Percentiles rank a stretch among this genome's conserved stretches.
Conservation (phyloP, 2,329 filamentous ascomycete genomes). For the Fusarium verticillioides region DNA sequence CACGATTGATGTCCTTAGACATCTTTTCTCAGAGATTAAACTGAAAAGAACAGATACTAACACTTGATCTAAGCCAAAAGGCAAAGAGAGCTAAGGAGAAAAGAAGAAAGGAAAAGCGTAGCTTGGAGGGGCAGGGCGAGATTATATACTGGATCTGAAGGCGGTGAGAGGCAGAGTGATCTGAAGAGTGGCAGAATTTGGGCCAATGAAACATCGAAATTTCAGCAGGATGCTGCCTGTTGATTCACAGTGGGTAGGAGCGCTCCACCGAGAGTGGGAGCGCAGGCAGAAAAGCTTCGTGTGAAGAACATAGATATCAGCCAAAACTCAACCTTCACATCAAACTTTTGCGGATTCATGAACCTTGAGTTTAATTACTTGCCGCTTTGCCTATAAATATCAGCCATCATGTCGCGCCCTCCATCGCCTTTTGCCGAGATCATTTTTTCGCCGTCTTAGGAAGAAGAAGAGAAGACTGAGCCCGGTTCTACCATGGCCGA, state of each 20-base stretch:
- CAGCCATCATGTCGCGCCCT: too few species aligned
- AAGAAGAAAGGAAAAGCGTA: slow-evolving; percentile 43
- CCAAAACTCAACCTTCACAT: too few species aligned
- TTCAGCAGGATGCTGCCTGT: slow-evolving; percentile 21
- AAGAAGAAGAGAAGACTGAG: too few species aligned
- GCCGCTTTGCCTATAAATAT: too few species aligned
- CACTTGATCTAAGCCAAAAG: slow-evolving; percentile 89
- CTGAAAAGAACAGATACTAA: slow-evolving; percentile 98
- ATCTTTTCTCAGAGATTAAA: slow-evolving; percentile 96
- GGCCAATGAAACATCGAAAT: not conserved
- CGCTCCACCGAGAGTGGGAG: not conserved
- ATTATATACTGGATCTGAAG: slow-evolving; percentile 36
- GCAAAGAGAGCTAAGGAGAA: slow-evolving; percentile 58
- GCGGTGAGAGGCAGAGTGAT: slow-evolving; percentile 23
- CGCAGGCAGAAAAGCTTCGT: not conserved
- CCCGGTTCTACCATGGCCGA: too few species aligned
- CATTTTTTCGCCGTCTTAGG: too few species aligned
- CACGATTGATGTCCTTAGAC: slow-evolving; percentile 76
- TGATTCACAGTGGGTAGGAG: not conserved
- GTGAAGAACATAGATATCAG: not conserved
- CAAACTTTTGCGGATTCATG: too few species aligned
- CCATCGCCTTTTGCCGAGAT: too few species aligned
- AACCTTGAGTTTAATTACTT: too few species aligned
- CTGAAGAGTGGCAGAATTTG: slow-evolving; percentile 13
- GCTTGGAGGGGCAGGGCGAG: slow-evolving; percentile 8